Evolutionary conservation across 352 stramenopile genomes (phyloP).

Genomic region (Pilasporangium apinafurcum): DNA sequence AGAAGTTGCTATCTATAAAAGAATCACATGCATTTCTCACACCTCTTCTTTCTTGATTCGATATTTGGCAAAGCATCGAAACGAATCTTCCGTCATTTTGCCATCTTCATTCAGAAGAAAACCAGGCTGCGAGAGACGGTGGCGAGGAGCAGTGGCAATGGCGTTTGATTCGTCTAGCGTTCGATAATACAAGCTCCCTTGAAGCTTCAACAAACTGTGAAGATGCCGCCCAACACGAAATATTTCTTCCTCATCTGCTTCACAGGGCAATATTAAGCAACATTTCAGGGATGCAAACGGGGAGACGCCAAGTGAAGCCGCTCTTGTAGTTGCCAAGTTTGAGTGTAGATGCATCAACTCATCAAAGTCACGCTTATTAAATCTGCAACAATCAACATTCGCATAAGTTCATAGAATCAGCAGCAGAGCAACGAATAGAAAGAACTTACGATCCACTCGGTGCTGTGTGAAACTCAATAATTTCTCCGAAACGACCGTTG

Average conservation of each 20-base stretch:
- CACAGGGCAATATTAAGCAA: slow-evolving; percentile 59
- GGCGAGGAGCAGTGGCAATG: background rate
- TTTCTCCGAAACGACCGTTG: slow-evolving; percentile 47
- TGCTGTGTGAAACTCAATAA: slow-evolving; percentile 60
- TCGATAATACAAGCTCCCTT: slow-evolving; percentile 63
- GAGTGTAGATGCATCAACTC: slow-evolving; percentile 72
- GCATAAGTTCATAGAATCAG: background rate
- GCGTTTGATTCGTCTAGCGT: slow-evolving; percentile 12
- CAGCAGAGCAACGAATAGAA: background rate
- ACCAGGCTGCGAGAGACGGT: background rate
- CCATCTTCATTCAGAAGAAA: slow-evolving; percentile 23
- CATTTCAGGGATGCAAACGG: slow-evolving; percentile 49
- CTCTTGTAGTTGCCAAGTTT: slow-evolving; percentile 23
- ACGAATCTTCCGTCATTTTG: slow-evolving; percentile 62
- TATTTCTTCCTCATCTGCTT: slow-evolving; percentile 50
- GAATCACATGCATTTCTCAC: background rate
- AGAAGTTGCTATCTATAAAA: background rate
- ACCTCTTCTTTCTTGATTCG: slow-evolving; percentile 64
- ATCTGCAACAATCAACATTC: slow-evolving; percentile 15
- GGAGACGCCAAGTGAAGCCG: slow-evolving; percentile 23
- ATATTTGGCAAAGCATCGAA: slow-evolving; percentile 58
- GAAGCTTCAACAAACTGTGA: slow-evolving; percentile 55
- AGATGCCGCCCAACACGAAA: slow-evolving; percentile 70
- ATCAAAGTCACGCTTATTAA: slow-evolving; percentile 63
- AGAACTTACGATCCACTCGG: slow-evolving; percentile 35